Evolutionary conservation across 345 rosid species (phyloP).

Genomic region (Clarkia xantiana): DNA sequence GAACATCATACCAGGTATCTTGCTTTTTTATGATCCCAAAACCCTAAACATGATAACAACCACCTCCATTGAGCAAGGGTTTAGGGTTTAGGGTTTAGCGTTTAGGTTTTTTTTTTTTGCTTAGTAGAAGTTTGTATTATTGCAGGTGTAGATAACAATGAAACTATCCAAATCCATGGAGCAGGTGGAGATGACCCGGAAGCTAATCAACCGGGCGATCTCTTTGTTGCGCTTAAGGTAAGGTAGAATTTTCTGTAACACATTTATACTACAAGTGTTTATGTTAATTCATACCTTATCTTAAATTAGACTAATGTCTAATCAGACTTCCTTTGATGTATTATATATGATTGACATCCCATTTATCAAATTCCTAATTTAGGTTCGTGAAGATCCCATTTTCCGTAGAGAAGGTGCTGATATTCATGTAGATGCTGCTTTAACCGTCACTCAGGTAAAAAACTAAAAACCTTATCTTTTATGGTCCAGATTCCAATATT

Average conservation of each 20-base stretch:
- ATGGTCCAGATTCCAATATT: conserved; percentile 1
- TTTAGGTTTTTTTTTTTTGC: not conserved
- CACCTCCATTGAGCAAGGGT: too few relatives aligned
- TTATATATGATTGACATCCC: too few relatives aligned
- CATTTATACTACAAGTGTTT: too few relatives aligned
- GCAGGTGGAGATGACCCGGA: conserved; percentile 97
- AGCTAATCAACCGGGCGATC: conserved; percentile 90
- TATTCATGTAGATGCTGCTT: conserved; percentile 74
- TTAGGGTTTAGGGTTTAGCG: too few relatives aligned
- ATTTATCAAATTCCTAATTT: not conserved
- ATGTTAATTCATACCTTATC: too few relatives aligned
- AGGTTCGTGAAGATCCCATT: conserved; percentile 92
- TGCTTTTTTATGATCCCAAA: not conserved
- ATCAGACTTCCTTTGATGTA: too few relatives aligned
- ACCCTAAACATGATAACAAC: too few relatives aligned
- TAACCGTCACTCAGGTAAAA: conserved; percentile 70
- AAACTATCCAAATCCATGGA: conserved; percentile 57
- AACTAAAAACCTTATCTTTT: not conserved
- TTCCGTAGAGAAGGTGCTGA: conserved; percentile 91
- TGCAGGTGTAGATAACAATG: conserved; percentile 74
- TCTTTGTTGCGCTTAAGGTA: conserved; percentile 65
- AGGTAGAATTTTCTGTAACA: conserved; percentile 8
- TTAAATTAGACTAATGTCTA: too few relatives aligned
- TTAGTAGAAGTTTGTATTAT: conserved; percentile 3
- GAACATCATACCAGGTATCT: conserved; percentile 69